Conservation (phyloP, 2,329 filamentous ascomycete species). For the Colletotrichum cuscutae region DNA sequence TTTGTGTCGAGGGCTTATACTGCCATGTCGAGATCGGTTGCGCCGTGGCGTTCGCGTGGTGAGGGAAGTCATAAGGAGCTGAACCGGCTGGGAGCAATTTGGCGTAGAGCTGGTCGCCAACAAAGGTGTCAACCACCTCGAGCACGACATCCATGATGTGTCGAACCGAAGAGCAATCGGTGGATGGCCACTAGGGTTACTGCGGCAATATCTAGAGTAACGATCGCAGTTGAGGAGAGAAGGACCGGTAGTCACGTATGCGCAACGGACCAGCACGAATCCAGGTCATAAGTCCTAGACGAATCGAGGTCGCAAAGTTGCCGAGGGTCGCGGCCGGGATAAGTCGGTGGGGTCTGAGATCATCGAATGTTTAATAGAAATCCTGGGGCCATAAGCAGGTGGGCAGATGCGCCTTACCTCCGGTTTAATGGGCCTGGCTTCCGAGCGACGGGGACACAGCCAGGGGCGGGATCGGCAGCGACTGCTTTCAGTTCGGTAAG, state of each 20-base stretch:
- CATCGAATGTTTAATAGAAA: slow-evolving; percentile 19
- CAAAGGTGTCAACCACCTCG: slow-evolving; percentile 83
- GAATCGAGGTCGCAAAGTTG: background rate
- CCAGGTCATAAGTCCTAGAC: slow-evolving; percentile 6
- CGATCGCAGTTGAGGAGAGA: slow-evolving; percentile 1
- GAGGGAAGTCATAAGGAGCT: slow-evolving; percentile 62
- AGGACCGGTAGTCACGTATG: background rate
- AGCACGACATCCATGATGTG: slow-evolving; percentile 89
- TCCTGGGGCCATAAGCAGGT: slow-evolving; percentile 1
- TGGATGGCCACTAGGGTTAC: background rate
- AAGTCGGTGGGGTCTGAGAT: slow-evolving; percentile 18
- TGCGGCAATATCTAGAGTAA: background rate
- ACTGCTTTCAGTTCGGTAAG: background rate
- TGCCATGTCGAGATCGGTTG: slow-evolving; percentile 69
- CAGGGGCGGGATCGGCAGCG: slow-evolving; percentile 22
- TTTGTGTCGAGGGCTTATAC: slow-evolving; percentile 78
- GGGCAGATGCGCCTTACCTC: slow-evolving; percentile 12
- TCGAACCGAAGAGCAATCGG: background rate
- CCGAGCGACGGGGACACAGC: background rate
- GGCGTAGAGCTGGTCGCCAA: slow-evolving; percentile 85
- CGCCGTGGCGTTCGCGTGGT: slow-evolving; percentile 64
- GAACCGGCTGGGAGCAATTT: slow-evolving; percentile 70
- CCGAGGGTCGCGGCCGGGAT: background rate
- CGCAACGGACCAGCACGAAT: slow-evolving; percentile 3
- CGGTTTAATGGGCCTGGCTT: slow-evolving; percentile 10